Conservation (phyloP, 495 filamentous ascomycete species). For the Penicillium cosmopolitanum region DNA sequence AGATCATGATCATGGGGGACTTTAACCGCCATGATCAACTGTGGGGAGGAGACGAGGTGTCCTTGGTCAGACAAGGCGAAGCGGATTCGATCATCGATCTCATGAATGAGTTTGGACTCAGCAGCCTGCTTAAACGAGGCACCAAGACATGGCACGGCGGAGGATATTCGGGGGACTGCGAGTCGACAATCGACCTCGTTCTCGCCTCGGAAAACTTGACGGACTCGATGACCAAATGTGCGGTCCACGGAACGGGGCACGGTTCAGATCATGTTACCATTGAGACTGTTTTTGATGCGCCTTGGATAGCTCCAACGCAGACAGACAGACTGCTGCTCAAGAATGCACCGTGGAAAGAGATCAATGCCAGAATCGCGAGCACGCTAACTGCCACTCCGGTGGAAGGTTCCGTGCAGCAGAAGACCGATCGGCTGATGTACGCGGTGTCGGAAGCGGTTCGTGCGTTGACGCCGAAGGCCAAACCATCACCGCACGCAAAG, state of each 20-base stretch:
- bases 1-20: no score
- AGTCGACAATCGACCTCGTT: conserved; percentile 33
- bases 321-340: conserved; percentile 32
- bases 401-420: conserved; percentile 25
- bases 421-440: conserved; percentile 21
- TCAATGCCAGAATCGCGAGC: no score
- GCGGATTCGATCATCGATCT: conserved; percentile 40
- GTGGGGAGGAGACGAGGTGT: conserved; percentile 40
- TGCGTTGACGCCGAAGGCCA: conserved; percentile 20
- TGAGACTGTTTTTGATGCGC: conserved; percentile 30
- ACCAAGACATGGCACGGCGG: conserved; percentile 32
- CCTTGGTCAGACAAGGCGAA: conserved; percentile 32
- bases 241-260: conserved; percentile 31
- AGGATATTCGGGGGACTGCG: conserved; percentile 23
- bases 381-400: conserved; percentile 17
- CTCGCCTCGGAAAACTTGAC: conserved; percentile 26
- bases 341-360: conserved; percentile 37
- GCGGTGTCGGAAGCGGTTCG: conserved; percentile 14
- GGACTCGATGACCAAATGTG: conserved; percentile 28
- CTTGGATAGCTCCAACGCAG: conserved; percentile 12
- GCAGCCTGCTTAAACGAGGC: conserved; percentile 34
- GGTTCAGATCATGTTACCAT: conserved; percentile 41
- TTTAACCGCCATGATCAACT: conserved; percentile 41
- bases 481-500: conserved; percentile 22
- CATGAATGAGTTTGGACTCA: conserved; percentile 34